Evolutionary conservation across 1,284 basidiomycete genomes (phyloP), one percentile per base, ranked within the genome.

Genomic region (Rhodofomes roseus): DNA sequence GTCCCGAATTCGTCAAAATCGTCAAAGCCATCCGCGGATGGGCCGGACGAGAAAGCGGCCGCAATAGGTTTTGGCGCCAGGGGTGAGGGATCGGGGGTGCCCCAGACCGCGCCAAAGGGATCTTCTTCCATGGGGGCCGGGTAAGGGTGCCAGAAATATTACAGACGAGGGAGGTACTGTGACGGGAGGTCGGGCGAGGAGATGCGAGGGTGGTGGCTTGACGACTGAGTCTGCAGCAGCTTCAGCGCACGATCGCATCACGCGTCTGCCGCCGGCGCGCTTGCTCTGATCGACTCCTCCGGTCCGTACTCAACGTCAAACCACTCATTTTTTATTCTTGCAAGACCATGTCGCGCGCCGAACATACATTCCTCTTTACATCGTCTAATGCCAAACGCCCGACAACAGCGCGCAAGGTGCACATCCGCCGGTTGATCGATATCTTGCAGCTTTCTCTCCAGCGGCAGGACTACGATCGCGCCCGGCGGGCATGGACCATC

Each of bases 401-500:
- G 58, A 71, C 71, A 5, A 84, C 82, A 5, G 73, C 85, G 37
- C 79, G 90, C 36, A 87, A 85, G 70, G 74, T 85, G 2, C 91
- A 92, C 69, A 79, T 93, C 46, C 81, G 86, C 29, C 84, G 89
- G 16, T 76, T 93, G 4, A 85, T 84, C 68, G 91, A 93, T 71
- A 69, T 93, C 14, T 74, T 95, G 16, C 85, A 94, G 56, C 74
- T 92, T 43, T 88, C 81, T 66, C 75, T 95, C 40, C 87, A 92
- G 55, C 81, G 85, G 14, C 78, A 81, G 40, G 90, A 95, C 70
- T 71, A 85, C 54, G 69, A 71, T 36, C 81, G 90, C 40, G 93
- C 93, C 18, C 80, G 76, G 54, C 79, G 84, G 62, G 90, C 90
- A 9, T 96, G 92, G 91, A 77, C 81, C 31, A 89, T 95, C 59